Evolutionary conservation across 169 alveolate genomes (phyloP).

Genomic region (Cytauxzoon felis): DNA sequence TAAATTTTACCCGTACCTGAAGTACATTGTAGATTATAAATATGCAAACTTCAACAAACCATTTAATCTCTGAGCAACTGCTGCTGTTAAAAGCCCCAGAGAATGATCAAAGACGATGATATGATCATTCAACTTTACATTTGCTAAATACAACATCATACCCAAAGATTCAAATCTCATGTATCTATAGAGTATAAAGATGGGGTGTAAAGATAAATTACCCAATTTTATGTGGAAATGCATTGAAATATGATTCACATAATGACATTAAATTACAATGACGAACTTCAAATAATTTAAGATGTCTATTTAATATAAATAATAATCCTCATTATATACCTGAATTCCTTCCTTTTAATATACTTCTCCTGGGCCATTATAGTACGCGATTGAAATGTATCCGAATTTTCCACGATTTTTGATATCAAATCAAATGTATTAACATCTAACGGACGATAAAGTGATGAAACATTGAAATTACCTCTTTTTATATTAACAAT

Average conservation of each 20-base stretch:
- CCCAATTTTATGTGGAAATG: constrained; percentile 62
- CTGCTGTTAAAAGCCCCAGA: constrained; percentile 48
- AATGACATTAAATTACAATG: constrained; percentile 38
- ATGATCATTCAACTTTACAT: not conserved
- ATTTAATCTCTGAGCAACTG: constrained; percentile 42
- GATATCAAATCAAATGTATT: constrained; percentile 26
- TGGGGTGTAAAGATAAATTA: not conserved
- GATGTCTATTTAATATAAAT: not conserved
- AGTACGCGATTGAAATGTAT: constrained; percentile 41
- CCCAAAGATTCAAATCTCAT: constrained; percentile 40
- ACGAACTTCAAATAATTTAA: constrained; percentile 36
- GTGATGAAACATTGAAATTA: not conserved
- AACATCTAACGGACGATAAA: not conserved
- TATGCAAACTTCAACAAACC: constrained; percentile 2
- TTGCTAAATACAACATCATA: constrained; percentile 48
- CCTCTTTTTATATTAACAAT: constrained; percentile 38
- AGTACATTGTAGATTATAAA: not conserved
- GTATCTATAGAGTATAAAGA: constrained; percentile 9
- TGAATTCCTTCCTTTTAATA: constrained; percentile 36
- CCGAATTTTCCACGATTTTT: constrained; percentile 48
- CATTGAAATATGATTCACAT: constrained; percentile 48
- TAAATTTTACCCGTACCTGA: constrained; percentile 56
- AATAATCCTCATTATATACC: not conserved
- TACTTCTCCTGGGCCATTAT: constrained; percentile 52
- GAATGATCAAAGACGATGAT: constrained; percentile 57